Evolutionary conservation across 257 asterid genomes (phyloP).

Genomic region (Cynanchum wilfordii): DNA sequence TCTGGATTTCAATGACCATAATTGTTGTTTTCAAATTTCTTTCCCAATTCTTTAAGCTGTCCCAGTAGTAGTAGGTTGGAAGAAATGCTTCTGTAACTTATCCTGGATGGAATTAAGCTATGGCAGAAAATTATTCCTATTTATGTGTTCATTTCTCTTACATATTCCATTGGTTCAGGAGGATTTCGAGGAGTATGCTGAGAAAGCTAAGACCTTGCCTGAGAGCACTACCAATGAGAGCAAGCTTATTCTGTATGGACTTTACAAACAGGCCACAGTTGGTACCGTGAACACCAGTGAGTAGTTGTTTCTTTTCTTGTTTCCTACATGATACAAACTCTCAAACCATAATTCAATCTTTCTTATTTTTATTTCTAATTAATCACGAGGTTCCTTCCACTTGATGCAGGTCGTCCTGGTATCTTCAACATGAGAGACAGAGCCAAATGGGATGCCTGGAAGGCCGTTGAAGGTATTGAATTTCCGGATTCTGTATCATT

Average conservation of each 20-base stretch:
- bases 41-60: background rate
- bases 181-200: slow-evolving; percentile 85
- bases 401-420: slow-evolving; percentile 85
- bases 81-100: background rate
- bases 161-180: slow-evolving; percentile 41
- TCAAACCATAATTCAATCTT: background rate
- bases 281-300: slow-evolving; percentile 77
- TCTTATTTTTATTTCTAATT: background rate
- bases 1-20: background rate
- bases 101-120: background rate
- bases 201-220: slow-evolving; percentile 83
- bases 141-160: background rate
- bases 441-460: slow-evolving; percentile 99
- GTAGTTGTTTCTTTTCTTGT: slow-evolving; percentile 14
- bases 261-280: slow-evolving; percentile 73
- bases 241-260: slow-evolving; percentile 81
- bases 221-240: slow-evolving; percentile 57
- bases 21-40: background rate
- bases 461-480: slow-evolving; percentile 75
- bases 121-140: background rate
- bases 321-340: background rate
- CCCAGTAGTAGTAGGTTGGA: background rate
- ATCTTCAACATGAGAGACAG: slow-evolving; percentile 67
- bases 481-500: background rate
- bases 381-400: background rate